Conservation (phyloP, 2,329 filamentous ascomycete species). For the Aureobasidium sp. region DNA sequence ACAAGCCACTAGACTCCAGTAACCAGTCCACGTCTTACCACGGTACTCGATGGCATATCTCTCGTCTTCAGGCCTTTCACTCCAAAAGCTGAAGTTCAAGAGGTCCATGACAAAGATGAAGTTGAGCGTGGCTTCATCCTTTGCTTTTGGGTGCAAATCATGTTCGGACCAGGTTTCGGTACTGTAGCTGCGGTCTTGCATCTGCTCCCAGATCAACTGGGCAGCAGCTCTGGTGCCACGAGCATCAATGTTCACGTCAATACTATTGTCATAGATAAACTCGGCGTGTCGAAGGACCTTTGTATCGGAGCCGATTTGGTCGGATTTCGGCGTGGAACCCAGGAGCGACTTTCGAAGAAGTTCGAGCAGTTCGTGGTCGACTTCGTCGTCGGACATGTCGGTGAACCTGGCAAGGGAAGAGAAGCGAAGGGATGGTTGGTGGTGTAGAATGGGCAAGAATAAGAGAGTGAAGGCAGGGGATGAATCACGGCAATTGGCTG, state of each 20-base stretch:
- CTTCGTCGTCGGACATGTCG: conserved; percentile 81
- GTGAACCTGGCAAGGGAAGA: not conserved
- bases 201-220: conserved; percentile 65
- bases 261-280: conserved; percentile 82
- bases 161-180: conserved; percentile 80
- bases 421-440: not conserved
- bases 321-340: conserved; percentile 28
- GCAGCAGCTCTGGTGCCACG: conserved; percentile 74
- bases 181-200: conserved; percentile 77
- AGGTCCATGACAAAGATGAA: conserved; percentile 98
- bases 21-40: conserved; percentile 79
- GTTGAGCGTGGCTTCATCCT: conserved; percentile 62
- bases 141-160: conserved; percentile 76
- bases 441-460: not conserved
- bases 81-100: conserved; percentile 94
- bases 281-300: conserved; percentile 75
- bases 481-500: not conserved
- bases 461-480: conserved; percentile 6
- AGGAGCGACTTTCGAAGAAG: conserved; percentile 76
- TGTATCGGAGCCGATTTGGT: conserved; percentile 53
- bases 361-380: conserved; percentile 76
- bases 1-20: conserved; percentile 86
- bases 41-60: conserved; percentile 77
- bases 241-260: conserved; percentile 86
- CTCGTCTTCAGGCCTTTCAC: conserved; percentile 57